Evolutionary conservation across 306 rosid species (phyloP), one percentile per base, ranked within the genome.

Genomic region (Aeschynomene evenia): DNA sequence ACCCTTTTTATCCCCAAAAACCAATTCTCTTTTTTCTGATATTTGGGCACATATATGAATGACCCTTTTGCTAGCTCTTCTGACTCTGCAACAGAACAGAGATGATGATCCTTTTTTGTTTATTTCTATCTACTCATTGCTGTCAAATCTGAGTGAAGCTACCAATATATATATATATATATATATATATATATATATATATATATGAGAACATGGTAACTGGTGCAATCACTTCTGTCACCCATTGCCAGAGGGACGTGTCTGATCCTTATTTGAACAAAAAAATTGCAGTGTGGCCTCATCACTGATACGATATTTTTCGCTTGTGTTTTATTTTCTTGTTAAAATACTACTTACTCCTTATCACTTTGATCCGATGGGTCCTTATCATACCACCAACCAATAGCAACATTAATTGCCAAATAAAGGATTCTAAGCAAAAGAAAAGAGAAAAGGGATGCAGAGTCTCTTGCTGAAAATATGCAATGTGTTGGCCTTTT

Each of bases 31-130:
- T 37, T 36, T 18, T 40, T 63, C 28, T 40, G 37, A 55, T 55
- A n/a, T n/a, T n/a, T n/a, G n/a, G n/a, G n/a, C n/a, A n/a, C n/a
- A n/a, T n/a, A n/a, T n/a, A n/a, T 12, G 31, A 14, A 1, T 55
- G 15, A 34, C 21, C 10, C 1, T 40, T 66, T 55, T 75, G 72
- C 50, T n/a, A n/a, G n/a, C n/a, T n/a, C n/a, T n/a, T 45, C 68
- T 43, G 31, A 66, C 5, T 2, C 9, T 56, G 57, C 74, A 66
- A 56, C 9, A 33, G 24, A 45, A 45, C 22, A 55, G 22, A 45
- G 49, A 68, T 53, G 42, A 34, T n/a, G n/a, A n/a, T n/a, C n/a
- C n/a, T n/a, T n/a, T n/a, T n/a, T n/a, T n/a, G n/a, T n/a, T n/a
- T n/a, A n/a, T n/a, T n/a, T n/a, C n/a, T 15, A 24, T 53, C 19